These are phyloP conservation scores for Cryptomeria japonica DNA, from an alignment of 75 land plant species.

Conservation along the genomic window DNA sequence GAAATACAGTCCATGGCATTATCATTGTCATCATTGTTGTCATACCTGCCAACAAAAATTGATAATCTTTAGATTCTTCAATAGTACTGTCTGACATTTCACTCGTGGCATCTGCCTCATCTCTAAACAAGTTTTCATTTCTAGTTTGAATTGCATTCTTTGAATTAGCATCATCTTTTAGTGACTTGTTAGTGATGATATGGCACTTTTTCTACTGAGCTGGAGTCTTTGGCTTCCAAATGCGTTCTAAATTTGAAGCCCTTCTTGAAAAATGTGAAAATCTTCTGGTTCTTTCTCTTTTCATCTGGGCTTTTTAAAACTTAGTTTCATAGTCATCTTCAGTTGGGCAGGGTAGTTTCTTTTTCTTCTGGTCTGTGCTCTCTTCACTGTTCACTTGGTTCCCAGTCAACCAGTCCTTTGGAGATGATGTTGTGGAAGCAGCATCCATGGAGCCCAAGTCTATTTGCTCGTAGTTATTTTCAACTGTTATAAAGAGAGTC, in stretches of 20 bases:
- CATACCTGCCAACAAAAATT: too few relatives aligned
- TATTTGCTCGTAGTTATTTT: conserved; percentile 51
- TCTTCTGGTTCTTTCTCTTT: conserved; percentile 57
- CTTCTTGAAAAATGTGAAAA: conserved; percentile 57
- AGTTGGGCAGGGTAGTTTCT: background rate
- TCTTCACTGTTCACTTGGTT: too few relatives aligned
- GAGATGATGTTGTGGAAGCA: conserved; percentile 1
- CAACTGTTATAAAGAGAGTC: conserved; percentile 24
- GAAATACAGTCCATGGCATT: too few relatives aligned
- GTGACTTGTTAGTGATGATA: too few relatives aligned
- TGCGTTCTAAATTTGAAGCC: conserved; percentile 48
- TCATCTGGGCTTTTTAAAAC: too few relatives aligned
- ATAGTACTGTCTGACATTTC: too few relatives aligned
- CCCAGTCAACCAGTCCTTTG: background rate
- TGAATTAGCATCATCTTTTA: too few relatives aligned
- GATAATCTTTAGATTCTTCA: too few relatives aligned
- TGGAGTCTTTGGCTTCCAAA: conserved; percentile 57
- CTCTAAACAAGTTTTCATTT: too few relatives aligned
- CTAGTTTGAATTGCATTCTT: too few relatives aligned
- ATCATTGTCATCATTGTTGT: too few relatives aligned
- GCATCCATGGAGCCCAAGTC: conserved; percentile 45
- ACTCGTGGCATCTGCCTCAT: too few relatives aligned
- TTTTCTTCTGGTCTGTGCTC: background rate
- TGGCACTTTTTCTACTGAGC: conserved; percentile 1
- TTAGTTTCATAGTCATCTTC: conserved; percentile 20